phyloP scores from a whole-genome alignment of 306 rosid genomes.

The Potentilla sterilis region DNA sequence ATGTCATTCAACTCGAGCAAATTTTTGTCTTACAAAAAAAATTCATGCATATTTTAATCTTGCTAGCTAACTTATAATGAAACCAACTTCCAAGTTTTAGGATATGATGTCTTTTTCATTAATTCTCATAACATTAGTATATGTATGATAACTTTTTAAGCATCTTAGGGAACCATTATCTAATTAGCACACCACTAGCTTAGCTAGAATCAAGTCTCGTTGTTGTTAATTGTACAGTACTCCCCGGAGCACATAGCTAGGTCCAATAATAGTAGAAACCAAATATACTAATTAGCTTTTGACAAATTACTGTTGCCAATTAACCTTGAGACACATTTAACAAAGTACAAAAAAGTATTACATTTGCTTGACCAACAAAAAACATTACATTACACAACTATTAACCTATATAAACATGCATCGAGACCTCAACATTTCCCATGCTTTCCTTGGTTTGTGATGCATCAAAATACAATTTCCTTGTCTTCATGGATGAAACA shows the following conservation, averaged over 20 bases:
- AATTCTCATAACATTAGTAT: not conserved
- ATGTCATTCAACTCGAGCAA: not conserved
- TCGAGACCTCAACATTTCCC: conserved; percentile 50
- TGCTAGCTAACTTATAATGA: not conserved
- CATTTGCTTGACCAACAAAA: not conserved
- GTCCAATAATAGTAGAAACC: not conserved
- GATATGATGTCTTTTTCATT: not conserved
- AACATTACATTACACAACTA: not conserved
- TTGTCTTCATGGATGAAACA: conserved; percentile 36
- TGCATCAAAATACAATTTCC: conserved; percentile 26
- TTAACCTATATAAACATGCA: conserved; percentile 21
- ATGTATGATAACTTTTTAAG: not conserved
- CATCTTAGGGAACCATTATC: not conserved
- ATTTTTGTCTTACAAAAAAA: not conserved
- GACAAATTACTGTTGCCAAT: not conserved
- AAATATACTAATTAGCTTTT: not conserved
- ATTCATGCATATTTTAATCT: not conserved
- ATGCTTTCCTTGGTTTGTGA: conserved; percentile 46
- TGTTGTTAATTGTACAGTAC: conserved; percentile 29
- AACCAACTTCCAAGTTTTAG: conserved; percentile 2
- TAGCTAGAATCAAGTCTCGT: not conserved
- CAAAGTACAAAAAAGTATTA: not conserved
- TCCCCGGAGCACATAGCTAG: conserved; percentile 36
- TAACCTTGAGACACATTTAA: not conserved
- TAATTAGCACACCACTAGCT: not conserved